Percentiles rank a stretch among this genome's conserved stretches.
Conservation (phyloP, 805 yeast species). For the Schwanniomyces polymorphus region DNA sequence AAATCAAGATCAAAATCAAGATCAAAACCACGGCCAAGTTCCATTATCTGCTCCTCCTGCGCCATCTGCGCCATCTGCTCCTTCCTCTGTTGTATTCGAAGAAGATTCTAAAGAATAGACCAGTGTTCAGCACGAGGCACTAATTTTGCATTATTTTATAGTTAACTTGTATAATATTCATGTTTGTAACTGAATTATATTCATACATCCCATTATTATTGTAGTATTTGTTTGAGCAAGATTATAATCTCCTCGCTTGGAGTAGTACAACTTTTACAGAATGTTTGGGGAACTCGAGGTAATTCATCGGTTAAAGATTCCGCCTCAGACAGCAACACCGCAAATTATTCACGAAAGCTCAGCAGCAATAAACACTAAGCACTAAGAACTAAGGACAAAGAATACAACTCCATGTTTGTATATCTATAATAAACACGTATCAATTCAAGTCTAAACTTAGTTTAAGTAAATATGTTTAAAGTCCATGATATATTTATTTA, state of each 20-base stretch:
- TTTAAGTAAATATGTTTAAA: background rate
- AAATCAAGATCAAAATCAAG: background rate
- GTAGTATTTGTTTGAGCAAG: too few species aligned
- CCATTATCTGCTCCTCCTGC: background rate
- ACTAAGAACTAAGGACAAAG: too few species aligned
- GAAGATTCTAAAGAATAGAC: conserved; percentile 4
- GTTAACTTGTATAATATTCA: background rate
- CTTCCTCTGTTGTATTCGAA: conserved; percentile 7
- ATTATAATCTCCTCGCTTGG: too few species aligned
- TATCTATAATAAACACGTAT: too few species aligned
- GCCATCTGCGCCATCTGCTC: conserved; percentile 7
- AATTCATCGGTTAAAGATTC: too few species aligned
- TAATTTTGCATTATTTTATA: background rate
- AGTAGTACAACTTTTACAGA: too few species aligned
- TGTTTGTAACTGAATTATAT: background rate
- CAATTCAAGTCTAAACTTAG: background rate
- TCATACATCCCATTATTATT: background rate
- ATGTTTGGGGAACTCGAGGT: too few species aligned
- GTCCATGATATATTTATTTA: background rate
- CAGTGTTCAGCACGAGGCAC: background rate
- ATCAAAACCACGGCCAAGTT: background rate
- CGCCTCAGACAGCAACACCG: too few species aligned
- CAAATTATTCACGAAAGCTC: too few species aligned
- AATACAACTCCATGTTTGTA: too few species aligned
- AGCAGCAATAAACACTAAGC: too few species aligned